Evolutionary conservation across 2,329 filamentous ascomycete species (phyloP).

Genomic region (Alternaria hordeiaustralica): DNA sequence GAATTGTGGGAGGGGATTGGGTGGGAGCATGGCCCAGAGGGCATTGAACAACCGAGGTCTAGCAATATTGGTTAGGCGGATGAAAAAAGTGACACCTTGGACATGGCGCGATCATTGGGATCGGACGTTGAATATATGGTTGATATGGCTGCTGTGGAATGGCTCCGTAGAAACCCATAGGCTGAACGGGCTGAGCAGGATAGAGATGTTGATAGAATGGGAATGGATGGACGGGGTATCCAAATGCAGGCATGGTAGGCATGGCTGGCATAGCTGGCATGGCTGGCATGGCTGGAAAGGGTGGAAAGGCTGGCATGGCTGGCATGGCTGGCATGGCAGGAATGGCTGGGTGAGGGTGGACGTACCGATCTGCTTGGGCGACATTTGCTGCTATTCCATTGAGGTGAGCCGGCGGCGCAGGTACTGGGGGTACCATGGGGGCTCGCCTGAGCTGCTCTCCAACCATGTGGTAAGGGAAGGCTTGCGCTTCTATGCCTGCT

Average conservation of each 20-base stretch:
- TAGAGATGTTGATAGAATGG: slow-evolving; percentile 1
- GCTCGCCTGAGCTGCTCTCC: slow-evolving; percentile 20
- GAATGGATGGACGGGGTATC: neutral
- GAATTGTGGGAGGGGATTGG: neutral
- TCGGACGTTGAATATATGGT: neutral
- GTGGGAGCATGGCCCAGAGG: neutral
- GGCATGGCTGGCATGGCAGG: neutral
- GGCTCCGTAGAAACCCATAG: neutral
- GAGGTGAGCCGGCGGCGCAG: neutral
- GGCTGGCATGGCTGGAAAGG: neutral
- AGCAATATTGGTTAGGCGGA: slow-evolving; percentile 14
- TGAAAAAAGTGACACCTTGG: slow-evolving; percentile 13
- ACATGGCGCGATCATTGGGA: slow-evolving; percentile 3
- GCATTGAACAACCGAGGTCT: slow-evolving; percentile 1
- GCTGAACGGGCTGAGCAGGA: slow-evolving; percentile 3
- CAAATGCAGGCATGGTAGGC: neutral
- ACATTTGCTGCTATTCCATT: neutral
- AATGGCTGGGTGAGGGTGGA: slow-evolving; percentile 3
- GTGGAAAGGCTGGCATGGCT: neutral
- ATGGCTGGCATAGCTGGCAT: neutral
- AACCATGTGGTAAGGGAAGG: slow-evolving; percentile 32
- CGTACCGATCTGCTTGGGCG: slow-evolving; percentile 18
- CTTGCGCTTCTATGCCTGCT: slow-evolving; percentile 18
- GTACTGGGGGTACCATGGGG: neutral
- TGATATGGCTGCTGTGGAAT: slow-evolving; percentile 5